Evolutionary conservation across 2,329 filamentous ascomycete genomes (phyloP).

Genomic region (Aspergillus aculeatus): DNA sequence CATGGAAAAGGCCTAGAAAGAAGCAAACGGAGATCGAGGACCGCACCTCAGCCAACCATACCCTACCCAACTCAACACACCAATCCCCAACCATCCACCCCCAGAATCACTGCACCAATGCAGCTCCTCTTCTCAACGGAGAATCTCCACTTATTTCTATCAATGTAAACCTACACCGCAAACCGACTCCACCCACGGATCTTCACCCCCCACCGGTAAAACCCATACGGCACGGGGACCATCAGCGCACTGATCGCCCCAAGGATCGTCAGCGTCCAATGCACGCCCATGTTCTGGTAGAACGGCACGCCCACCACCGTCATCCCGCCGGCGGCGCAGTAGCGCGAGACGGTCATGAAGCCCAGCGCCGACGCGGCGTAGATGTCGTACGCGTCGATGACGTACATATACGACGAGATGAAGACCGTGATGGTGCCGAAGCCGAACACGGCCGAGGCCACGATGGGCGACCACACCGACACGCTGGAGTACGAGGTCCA

Average conservation of each 20-base stretch:
- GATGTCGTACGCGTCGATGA: slow-evolving; percentile 57
- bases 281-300: slow-evolving; percentile 44
- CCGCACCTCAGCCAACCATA: too few species aligned
- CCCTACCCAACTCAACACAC: too few species aligned
- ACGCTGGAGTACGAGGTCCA: slow-evolving; percentile 50
- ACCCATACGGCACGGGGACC: slow-evolving; percentile 45
- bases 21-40: too few species aligned
- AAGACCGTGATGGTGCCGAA: slow-evolving; percentile 52
- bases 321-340: slow-evolving; percentile 42
- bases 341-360: slow-evolving; percentile 44
- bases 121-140: too few species aligned
- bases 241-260: slow-evolving; percentile 40
- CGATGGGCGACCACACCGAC: slow-evolving; percentile 53
- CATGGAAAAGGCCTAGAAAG: too few species aligned
- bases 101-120: too few species aligned
- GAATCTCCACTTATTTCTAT: too few species aligned
- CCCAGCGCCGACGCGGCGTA: slow-evolving; percentile 53
- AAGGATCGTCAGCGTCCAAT: slow-evolving; percentile 46
- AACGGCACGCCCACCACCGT: slow-evolving; percentile 37
- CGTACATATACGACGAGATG: slow-evolving; percentile 56
- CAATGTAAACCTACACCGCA: background rate
- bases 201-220: slow-evolving; percentile 22
- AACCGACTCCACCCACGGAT: slow-evolving; percentile 23
- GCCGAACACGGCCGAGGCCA: slow-evolving; percentile 54
- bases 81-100: too few species aligned